These are phyloP conservation scores for Rhodotorula mucilaginosa DNA, from an alignment of 1,284 basidiomycete genomes.

Conservation along the genomic window DNA sequence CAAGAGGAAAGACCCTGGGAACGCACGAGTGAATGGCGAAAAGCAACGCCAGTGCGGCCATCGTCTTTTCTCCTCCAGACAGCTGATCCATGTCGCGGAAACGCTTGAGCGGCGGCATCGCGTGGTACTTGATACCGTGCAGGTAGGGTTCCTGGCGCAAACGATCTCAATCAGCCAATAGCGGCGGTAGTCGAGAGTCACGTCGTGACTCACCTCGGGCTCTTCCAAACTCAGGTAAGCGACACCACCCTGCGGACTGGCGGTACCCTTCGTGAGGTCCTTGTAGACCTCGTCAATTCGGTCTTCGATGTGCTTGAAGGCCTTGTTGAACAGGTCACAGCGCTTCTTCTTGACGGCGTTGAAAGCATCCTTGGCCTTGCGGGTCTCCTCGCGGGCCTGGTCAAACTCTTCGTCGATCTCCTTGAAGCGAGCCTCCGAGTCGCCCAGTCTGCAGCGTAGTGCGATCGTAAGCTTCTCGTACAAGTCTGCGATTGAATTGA, in stretches of 20 bases:
- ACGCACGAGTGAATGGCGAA: conserved; percentile 90
- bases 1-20: fast-evolving
- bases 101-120: conserved; percentile 98
- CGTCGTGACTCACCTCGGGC: conserved; percentile 65
- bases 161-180: neutral
- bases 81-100: conserved; percentile 99
- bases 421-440: conserved; percentile 68
- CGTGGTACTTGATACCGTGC: conserved; percentile 95
- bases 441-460: conserved; percentile 66
- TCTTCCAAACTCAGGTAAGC: conserved; percentile 96
- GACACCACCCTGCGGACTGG: conserved; percentile 88
- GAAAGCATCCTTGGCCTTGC: conserved; percentile 83
- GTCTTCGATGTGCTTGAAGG: conserved; percentile 92
- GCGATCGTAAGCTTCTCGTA: neutral
- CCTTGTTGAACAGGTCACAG: conserved; percentile 89
- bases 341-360: conserved; percentile 79
- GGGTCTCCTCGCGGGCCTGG: conserved; percentile 69
- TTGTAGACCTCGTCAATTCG: conserved; percentile 96
- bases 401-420: conserved; percentile 60
- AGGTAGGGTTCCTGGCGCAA: conserved; percentile 80
- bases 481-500: neutral
- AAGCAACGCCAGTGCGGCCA: conserved; percentile 89
- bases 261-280: conserved; percentile 91
- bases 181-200: neutral
- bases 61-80: conserved; percentile 97